Conservation (phyloP, 2,329 filamentous ascomycete species). For the Cercospora sp. region DNA sequence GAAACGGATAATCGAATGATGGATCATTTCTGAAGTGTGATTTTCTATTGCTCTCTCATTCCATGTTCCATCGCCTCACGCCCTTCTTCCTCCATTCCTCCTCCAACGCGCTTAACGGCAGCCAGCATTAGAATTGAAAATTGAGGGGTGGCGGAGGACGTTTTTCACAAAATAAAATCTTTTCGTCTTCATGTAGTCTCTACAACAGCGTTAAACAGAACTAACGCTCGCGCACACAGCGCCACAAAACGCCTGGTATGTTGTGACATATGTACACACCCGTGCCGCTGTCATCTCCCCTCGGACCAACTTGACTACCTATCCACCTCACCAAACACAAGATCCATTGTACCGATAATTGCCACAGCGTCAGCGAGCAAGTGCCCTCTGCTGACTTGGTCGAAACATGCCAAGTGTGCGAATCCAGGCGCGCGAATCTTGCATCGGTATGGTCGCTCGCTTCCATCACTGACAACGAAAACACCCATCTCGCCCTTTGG, state of each 20-base stretch:
- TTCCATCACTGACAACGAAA: constrained; percentile 92
- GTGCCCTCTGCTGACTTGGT: constrained; percentile 89
- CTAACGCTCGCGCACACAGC: constrained; percentile 11
- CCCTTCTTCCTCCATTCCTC: too few relatives aligned
- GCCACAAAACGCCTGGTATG: constrained; percentile 16
- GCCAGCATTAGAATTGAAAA: too few relatives aligned
- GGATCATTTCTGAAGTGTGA: not conserved
- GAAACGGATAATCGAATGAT: not conserved
- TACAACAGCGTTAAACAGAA: constrained; percentile 6
- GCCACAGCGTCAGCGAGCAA: constrained; percentile 94
- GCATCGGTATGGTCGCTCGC: constrained; percentile 93
- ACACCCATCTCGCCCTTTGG: constrained; percentile 99
- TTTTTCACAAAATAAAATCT: constrained; percentile 1
- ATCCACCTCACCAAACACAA: constrained; percentile 67
- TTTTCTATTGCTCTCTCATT: too few relatives aligned
- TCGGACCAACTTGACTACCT: constrained; percentile 5
- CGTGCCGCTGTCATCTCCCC: not conserved
- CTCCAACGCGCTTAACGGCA: too few relatives aligned
- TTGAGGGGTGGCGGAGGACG: not conserved
- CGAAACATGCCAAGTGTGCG: constrained; percentile 89
- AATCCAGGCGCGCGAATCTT: constrained; percentile 97
- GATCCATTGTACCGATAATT: constrained; percentile 68
- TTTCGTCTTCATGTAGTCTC: constrained; percentile 2
- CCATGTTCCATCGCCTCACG: too few relatives aligned
- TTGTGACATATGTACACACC: constrained; percentile 18